Base-by-base conservation (phyloP, 1,284 basidiomycete species). In the Ceratobasidium papillatum region DNA sequence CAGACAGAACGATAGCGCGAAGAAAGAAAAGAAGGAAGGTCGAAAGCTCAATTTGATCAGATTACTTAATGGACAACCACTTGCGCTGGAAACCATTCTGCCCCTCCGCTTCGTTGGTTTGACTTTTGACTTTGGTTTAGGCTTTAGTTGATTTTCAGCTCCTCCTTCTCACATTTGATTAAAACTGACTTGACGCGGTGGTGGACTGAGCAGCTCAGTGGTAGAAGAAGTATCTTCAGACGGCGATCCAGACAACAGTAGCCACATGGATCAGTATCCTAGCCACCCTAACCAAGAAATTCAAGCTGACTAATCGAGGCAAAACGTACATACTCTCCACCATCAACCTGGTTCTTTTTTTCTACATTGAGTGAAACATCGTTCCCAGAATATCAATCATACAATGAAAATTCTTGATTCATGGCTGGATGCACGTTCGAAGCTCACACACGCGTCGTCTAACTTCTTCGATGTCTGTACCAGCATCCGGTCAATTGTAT, bases 11-110 rank as follows among this genome's bases (percentile, higher is more conserved):
- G 14, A 58, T 32, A 65, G 34, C 8, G 17, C 43, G 45, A 27
- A n/a, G 34, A 65, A 25, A 12, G 30, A 51, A 65, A 32, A 47
- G 43, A 45, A n/a, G n/a, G 17, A 56, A 54, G 59, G 34, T 49
- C 65, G n/a, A 54, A 38, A 5, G 8, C 14, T 38, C 19, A 34
- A 12, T 41, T 7, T 32, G 19, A 30, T 17, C 32, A 32, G 11
- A 38, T 45, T 43, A 59, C 41, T 69, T 54, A 30, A 69, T 69
- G 14, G 66, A 45, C 38, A 69, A 52, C n/a, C 66, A 22, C 66
- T 59, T 69, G 2, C 1, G 66, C 52, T 34, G 43, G 66, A n/a
- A 22, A 19, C 41, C 66, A 69, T 59, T 27, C 54, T 54, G 19
- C 66, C 51, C 38, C 66, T 34, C 12, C 62, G 34, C 27, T 38